Evolutionary conservation across 2,329 filamentous ascomycete species (phyloP), one percentile per base, ranked within the genome.

Genomic region (Trichoderma sp.): DNA sequence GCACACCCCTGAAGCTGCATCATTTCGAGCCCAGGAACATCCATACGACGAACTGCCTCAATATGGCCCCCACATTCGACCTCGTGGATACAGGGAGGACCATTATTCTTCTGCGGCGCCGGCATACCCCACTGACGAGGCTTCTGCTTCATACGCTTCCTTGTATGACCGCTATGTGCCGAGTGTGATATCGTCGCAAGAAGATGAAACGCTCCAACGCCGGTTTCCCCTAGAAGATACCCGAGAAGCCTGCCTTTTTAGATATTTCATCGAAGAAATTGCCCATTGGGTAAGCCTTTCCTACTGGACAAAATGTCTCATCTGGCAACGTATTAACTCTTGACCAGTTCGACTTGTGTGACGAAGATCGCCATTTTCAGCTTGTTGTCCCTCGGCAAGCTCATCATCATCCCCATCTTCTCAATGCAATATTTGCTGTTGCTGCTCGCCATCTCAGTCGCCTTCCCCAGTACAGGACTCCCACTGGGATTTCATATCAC

Each of bases 391-490:
- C 79, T 0, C 62, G 77, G 21, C 73, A 76, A 13, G 80, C 80
- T 3, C 75, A 77, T 13, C 73, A 76, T 2, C 79, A 82, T 21
- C 74, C 80, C 8, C 79, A 80, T 6, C 72, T 82, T 0, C 76
- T 81, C n/a, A 77, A 81, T 58, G 78, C 80, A 37, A 78, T 81
- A n/a, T 81, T 81, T 61, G 80, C 80, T 1, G 76, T 82, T 0
- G 79, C 80, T 5, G 79, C 80, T 0, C 79, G 80, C 5, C 80
- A 81, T 68, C 72, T 82, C 3, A 79, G 77, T 16, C 79, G 80
- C 1, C 70, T 81, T 1, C 80, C 80, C 0, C 77, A 80, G 55
- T 82, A 79, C 72, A 79, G 76, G 67, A 80, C 80, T 3, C 67
- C 75, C 2, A 72, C 71, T 2, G 80, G 80, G 0, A 77, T 82